phyloP scores from a whole-genome alignment of 2,329 filamentous ascomycete genomes.

The Acephala macrosclerotiorum region DNA sequence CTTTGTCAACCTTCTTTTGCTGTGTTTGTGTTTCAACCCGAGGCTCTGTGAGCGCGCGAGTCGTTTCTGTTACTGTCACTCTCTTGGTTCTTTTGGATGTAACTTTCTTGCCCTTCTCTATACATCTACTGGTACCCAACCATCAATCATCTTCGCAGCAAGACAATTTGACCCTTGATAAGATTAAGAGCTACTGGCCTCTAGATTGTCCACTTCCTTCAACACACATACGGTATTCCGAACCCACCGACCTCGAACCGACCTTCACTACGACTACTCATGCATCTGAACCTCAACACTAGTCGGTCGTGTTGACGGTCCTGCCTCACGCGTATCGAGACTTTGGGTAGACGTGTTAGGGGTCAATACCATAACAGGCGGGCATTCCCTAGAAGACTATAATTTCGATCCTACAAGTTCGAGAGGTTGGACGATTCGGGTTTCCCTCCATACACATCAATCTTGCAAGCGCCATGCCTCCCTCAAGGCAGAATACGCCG shows the following conservation, averaged over 20 bases:
- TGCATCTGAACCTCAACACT: constrained; percentile 34
- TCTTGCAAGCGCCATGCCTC: constrained; percentile 34
- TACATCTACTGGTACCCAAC: constrained; percentile 22
- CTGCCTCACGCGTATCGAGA: constrained; percentile 23
- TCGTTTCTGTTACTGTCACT: constrained; percentile 32
- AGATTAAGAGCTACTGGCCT: constrained; percentile 30
- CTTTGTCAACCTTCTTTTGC: constrained; percentile 24
- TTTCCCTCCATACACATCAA: constrained; percentile 19
- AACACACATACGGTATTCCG: constrained; percentile 8
- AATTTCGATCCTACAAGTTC: constrained; percentile 20
- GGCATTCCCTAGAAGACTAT: constrained; percentile 22
- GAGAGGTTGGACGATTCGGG: constrained; percentile 24
- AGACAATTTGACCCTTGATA: constrained; percentile 25
- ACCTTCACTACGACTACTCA: constrained; percentile 33
- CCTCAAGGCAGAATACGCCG: constrained; percentile 22
- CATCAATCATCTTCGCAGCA: constrained; percentile 7
- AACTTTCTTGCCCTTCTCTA: constrained; percentile 17
- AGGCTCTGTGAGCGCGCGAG: constrained; percentile 35
- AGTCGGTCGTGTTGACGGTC: constrained; percentile 39
- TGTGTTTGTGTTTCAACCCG: constrained; percentile 21
- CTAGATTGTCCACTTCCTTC: constrained; percentile 25
- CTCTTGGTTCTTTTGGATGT: constrained; percentile 33
- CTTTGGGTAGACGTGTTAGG: constrained; percentile 33
- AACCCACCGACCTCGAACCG: constrained; percentile 19
- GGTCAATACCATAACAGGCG: constrained; percentile 30